Conservation (phyloP, 2,329 filamentous ascomycete species). For the Teratosphaeria epicoccoides region DNA sequence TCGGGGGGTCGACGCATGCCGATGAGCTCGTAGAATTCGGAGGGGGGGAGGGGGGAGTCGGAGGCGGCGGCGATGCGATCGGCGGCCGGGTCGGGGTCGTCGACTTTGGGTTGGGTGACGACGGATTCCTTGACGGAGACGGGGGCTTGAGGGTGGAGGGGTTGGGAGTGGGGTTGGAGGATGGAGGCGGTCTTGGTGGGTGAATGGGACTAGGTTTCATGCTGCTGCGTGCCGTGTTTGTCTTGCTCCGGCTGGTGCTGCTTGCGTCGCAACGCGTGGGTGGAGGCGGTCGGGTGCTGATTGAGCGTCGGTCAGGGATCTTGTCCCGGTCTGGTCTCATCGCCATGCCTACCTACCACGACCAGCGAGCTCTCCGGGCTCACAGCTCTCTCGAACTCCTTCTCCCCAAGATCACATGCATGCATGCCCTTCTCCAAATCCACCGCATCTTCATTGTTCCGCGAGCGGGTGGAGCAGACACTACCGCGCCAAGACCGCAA, state of each 20-base stretch:
- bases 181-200: not conserved
- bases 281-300: constrained; percentile 1
- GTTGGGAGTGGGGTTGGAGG: not conserved
- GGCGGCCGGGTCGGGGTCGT: constrained; percentile 19
- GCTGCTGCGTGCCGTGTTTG: not conserved
- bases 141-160: not conserved
- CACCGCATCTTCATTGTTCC: not conserved
- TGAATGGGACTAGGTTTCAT: not conserved
- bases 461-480: constrained; percentile 3
- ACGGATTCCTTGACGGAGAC: constrained; percentile 2
- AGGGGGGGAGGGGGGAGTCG: constrained; percentile 10
- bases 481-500: constrained; percentile 22
- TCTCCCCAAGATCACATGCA: constrained; percentile 15
- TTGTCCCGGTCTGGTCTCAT: constrained; percentile 11
- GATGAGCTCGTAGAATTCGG: constrained; percentile 22
- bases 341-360: not conserved
- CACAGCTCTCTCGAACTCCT: constrained; percentile 7
- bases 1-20: constrained; percentile 20
- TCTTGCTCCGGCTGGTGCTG: not conserved
- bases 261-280: not conserved
- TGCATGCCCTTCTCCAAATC: constrained; percentile 16
- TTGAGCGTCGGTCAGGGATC: constrained; percentile 1
- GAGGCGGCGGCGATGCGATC: constrained; percentile 14
- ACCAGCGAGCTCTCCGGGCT: constrained; percentile 2
- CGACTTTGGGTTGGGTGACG: constrained; percentile 8